Evolutionary conservation across 805 yeast species (phyloP), one percentile per base, ranked within the genome.

Genomic region (Torulaspora franciscae): DNA sequence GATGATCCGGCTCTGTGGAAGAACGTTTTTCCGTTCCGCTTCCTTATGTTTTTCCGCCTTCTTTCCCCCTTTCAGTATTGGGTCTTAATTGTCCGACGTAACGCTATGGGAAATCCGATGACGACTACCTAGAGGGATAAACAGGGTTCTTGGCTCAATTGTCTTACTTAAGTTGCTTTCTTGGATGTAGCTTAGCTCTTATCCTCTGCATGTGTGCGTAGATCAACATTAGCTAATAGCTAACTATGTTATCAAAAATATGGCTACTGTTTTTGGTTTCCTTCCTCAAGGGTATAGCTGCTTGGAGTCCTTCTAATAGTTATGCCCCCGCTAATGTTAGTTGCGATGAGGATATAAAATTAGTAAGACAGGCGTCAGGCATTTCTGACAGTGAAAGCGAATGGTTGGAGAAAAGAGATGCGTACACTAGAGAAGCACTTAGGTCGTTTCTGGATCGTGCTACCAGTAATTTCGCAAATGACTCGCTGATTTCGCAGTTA

Each of bases 251-350:
- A 19, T 13, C 30, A 23, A 19, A 30, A 4, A 32, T 29, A 14
- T 33, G 33, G 35, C 42, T 40, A 26, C 19, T 46, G 28, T 27
- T 46, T 13, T 34, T 30, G 27, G 23, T 36, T 25, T 40, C 9
- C 17, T 37, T 6, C 37, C 34, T 19, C 39, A 5, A 10, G 10
- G 33, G 15, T 11, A 23, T 13, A 3, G 24, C 17, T 26, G 70
- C 70, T 0, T 78, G 79, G 81, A 74, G 80, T 3, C 82, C 82
- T 1, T 71, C 78, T 0, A 71, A 75, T 45, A 68, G 76, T 1
- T 82, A 82, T 51, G 83, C 82, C 1, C 89, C 89, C 1, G 82
- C 77, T 0, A 62, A 65, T 10, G 75, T 80, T 5, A 64, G 69
- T 2, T 81, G 87, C 62, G 85, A 84, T 0, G 62, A 61, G 42